Percentiles rank a stretch among this genome's conserved stretches.
phyloP scores from a whole-genome alignment of 2,329 filamentous ascomycete species.

The Colletotrichum sp. region DNA sequence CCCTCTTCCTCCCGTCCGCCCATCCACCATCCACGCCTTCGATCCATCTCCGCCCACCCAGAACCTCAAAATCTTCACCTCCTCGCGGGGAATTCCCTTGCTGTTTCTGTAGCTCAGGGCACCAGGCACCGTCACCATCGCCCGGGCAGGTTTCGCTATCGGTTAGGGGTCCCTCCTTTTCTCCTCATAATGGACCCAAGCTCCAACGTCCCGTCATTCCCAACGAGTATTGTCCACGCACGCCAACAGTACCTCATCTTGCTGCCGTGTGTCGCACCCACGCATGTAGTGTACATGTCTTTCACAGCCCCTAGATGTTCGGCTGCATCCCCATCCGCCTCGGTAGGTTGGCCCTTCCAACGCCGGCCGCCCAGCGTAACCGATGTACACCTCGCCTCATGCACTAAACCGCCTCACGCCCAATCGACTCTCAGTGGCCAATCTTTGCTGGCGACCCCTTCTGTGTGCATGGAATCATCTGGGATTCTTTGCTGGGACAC shows the following conservation, averaged over 20 bases:
- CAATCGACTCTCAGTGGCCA: background rate
- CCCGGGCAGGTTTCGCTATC: background rate
- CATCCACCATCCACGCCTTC: background rate
- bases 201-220: background rate
- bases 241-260: background rate
- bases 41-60: background rate
- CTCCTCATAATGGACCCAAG: background rate
- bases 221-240: background rate
- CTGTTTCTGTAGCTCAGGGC: background rate
- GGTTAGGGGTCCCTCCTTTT: background rate
- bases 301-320: background rate
- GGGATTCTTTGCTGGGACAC: background rate
- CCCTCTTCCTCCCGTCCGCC: background rate
- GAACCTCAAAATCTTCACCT: background rate
- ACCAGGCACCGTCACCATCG: background rate
- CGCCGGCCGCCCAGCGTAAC: background rate
- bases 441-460: background rate
- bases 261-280: background rate
- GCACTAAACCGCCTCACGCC: slow-evolving; percentile 1
- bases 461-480: background rate
- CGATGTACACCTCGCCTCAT: background rate
- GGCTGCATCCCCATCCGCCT: background rate
- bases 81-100: background rate
- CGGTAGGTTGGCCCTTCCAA: background rate
- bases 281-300: background rate